Conservation (phyloP, 108 stramenopile species). For the Cafeteria roenbergensis region DNA sequence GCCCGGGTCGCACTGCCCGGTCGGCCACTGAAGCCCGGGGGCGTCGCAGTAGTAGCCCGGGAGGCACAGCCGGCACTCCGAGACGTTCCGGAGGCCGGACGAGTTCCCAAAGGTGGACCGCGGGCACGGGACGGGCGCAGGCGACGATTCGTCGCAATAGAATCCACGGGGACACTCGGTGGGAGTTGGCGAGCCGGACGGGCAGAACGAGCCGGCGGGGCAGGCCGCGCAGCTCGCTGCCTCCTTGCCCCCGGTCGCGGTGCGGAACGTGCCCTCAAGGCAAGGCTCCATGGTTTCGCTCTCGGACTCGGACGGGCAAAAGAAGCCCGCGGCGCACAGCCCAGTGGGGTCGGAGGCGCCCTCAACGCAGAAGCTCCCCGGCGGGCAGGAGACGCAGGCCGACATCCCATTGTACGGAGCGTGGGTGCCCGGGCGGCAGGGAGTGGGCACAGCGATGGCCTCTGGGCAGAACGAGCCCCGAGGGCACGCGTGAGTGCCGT, state of each 20-base stretch:
- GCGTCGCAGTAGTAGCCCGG: slow-evolving; percentile 26
- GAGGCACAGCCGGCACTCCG: slow-evolving; percentile 7
- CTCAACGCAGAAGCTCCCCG: slow-evolving; percentile 29
- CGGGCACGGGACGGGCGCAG: slow-evolving; percentile 17
- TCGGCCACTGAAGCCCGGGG: slow-evolving; percentile 9
- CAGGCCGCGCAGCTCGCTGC: slow-evolving; percentile 4
- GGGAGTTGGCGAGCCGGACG: not conserved
- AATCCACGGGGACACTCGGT: slow-evolving; percentile 12
- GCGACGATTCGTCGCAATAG: slow-evolving; percentile 30
- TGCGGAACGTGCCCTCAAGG: slow-evolving; percentile 27
- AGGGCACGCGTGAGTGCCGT: slow-evolving; percentile 3
- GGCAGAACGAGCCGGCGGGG: slow-evolving; percentile 17
- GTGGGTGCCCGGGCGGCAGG: slow-evolving; percentile 30
- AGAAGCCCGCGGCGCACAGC: slow-evolving; percentile 30
- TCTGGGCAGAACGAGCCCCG: slow-evolving; percentile 17
- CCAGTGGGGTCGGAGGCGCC: slow-evolving; percentile 20
- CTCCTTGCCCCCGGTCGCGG: not conserved
- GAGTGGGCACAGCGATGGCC: not conserved
- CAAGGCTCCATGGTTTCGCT: slow-evolving; percentile 25
- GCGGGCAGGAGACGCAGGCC: slow-evolving; percentile 20
- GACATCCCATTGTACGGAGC: slow-evolving; percentile 22
- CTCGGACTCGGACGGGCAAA: slow-evolving; percentile 31
- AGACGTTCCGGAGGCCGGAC: slow-evolving; percentile 12
- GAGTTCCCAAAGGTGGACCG: slow-evolving; percentile 16
- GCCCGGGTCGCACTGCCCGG: slow-evolving; percentile 24